Evolutionary conservation across 75 land plant species (phyloP).

Genomic region (Pinus taeda): DNA sequence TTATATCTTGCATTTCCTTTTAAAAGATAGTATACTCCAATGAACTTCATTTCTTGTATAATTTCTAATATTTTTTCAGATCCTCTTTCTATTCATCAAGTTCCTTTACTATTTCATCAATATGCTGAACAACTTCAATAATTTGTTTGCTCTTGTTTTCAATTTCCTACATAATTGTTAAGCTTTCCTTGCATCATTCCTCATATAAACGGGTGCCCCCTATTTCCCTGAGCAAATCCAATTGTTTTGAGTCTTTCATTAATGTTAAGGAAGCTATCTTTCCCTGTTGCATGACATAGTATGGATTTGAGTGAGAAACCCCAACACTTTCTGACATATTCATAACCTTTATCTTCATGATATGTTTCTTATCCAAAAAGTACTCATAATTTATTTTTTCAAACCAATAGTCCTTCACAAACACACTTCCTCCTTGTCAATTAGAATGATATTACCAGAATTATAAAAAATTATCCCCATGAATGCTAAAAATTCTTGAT

Average conservation of each 20-base stretch:
- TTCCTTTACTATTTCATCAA: slow-evolving; percentile 92
- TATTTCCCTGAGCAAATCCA: slow-evolving; percentile 96
- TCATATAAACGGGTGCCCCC: slow-evolving; percentile 99
- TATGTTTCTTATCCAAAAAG: too few relatives aligned
- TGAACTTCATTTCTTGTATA: slow-evolving; percentile 91
- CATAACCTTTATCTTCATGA: too few relatives aligned
- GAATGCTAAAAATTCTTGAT: too few relatives aligned
- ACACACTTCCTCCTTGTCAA: slow-evolving; percentile 95
- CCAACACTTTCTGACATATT: too few relatives aligned
- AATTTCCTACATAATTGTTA: slow-evolving; percentile 99
- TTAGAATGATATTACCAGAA: slow-evolving; percentile 16
- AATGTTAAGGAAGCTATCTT: slow-evolving; percentile 98
- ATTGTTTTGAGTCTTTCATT: slow-evolving; percentile 96
- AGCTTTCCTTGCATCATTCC: slow-evolving; percentile 94
- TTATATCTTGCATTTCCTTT: slow-evolving; percentile 83
- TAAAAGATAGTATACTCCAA: slow-evolving; percentile 94
- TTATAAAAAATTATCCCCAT: too few relatives aligned
- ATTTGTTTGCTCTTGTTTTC: slow-evolving; percentile 95
- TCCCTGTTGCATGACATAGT: slow-evolving; percentile 99
- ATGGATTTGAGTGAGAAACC: slow-evolving; percentile 97
- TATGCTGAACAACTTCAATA: slow-evolving; percentile 95
- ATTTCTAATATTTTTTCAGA: slow-evolving; percentile 89
- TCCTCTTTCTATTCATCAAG: slow-evolving; percentile 99
- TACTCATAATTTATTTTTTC: too few relatives aligned
- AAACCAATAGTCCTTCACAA: slow-evolving; percentile 80